Evolutionary conservation across 257 asterid genomes (phyloP), one percentile per base, ranked within the genome.

Genomic region (Penstemon barbatus): DNA sequence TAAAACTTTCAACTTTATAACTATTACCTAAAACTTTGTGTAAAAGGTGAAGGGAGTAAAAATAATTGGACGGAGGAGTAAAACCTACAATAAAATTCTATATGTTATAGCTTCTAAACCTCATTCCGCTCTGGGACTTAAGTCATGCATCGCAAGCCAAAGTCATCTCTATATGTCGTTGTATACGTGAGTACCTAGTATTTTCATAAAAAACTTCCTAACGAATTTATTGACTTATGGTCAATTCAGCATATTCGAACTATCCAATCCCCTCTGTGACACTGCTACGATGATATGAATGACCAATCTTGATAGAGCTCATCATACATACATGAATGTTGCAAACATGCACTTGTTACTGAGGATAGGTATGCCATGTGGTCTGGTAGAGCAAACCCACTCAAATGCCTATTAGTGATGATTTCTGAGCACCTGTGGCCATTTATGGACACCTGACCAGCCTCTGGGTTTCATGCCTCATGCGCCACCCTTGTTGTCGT

Each of bases 81-180:
- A 25, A 11, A 25, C 15, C 10, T 53, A 9, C 15, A 13, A 13
- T 59, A 62, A 61, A 15, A 10, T 40, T 71, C 4, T 46, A 39
- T 51, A 72, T 6, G 25, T 61, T 8, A 40, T 43, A 8, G 50
- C 49, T 36, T n/a, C 36, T 51, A 41, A 33, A 13, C 52, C 36
- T 45, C 57, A 57, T 68, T 68, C 3, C 18, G 15, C 39, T 49
- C 43, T 56, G 46, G 66, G 71, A 18, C 71, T 38, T 51, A 8
- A 12, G 42, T 37, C 45, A 44, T 12, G 18, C 0, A 56, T 25
- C 25, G 7, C 1, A 5, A 41, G 62, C 54, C 61, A 36, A 61
- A 25, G 43, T 48, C 8, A 48, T 49, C 19, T 9, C 36, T 38
- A 0, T n/a, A 2, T 46, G 25, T 43, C 10, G 2, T 25, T 25